Conservation (phyloP, 208 protist species). For the Crithidia expoeki region DNA sequence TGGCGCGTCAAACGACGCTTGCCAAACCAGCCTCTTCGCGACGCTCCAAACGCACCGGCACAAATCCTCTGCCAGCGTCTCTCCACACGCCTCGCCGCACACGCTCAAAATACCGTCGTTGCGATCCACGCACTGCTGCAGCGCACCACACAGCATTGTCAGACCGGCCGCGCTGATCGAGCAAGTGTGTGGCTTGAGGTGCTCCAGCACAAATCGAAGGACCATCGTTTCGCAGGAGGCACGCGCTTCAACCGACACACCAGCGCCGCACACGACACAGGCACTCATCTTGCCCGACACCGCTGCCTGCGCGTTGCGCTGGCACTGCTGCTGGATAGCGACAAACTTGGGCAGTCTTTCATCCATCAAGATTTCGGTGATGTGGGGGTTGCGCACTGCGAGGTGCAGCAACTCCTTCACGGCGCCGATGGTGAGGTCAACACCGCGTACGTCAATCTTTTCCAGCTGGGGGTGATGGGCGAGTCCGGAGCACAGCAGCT, state of each 20-base stretch:
- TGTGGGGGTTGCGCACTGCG: slow-evolving; percentile 46
- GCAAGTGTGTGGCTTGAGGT: slow-evolving; percentile 16
- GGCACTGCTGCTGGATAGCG: slow-evolving; percentile 70
- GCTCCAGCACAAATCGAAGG: slow-evolving; percentile 21
- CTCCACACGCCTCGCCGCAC: slow-evolving; percentile 56
- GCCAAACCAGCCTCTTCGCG: slow-evolving; percentile 36
- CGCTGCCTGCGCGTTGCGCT: slow-evolving; percentile 48
- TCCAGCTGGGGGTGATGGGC: slow-evolving; percentile 59
- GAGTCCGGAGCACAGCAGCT: slow-evolving; percentile 54
- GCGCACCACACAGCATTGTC: slow-evolving; percentile 53
- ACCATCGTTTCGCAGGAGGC: slow-evolving; percentile 31
- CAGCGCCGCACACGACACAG: slow-evolving; percentile 61
- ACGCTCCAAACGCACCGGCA: slow-evolving; percentile 45
- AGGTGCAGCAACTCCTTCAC: slow-evolving; percentile 67
- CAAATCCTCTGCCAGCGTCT: slow-evolving; percentile 52
- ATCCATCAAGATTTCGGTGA: slow-evolving; percentile 73
- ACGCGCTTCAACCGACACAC: slow-evolving; percentile 5
- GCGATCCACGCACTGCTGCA: slow-evolving; percentile 53
- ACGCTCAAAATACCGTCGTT: slow-evolving; percentile 68
- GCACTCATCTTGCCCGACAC: slow-evolving; percentile 29
- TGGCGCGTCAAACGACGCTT: slow-evolving; percentile 32
- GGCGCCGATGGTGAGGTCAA: slow-evolving; percentile 48
- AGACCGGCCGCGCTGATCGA: slow-evolving; percentile 42
- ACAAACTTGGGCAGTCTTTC: slow-evolving; percentile 65
- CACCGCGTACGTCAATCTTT: slow-evolving; percentile 78